Percentiles rank a stretch among this genome's conserved stretches.
Evolutionary conservation across 768 basidiomycete species (phyloP).

Genomic region (Panellus pusillus): DNA sequence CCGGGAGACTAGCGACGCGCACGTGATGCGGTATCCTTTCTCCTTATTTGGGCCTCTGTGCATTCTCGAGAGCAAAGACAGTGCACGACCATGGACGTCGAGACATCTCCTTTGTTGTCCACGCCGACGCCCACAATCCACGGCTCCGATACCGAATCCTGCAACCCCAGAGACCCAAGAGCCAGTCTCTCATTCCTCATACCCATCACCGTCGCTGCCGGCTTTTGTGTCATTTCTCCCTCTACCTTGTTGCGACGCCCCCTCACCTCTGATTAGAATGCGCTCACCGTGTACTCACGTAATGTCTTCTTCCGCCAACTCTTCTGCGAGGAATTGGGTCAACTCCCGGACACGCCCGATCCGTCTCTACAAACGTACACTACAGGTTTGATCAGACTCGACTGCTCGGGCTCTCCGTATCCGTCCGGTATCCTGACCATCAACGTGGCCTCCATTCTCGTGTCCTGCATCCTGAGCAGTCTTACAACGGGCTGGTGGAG

Average conservation of each 20-base stretch:
- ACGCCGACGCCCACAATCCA: constrained; percentile 7
- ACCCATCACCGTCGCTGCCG: constrained; percentile 9
- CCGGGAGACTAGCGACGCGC: no score
- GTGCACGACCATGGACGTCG: constrained; percentile 7
- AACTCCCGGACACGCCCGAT: constrained; percentile 6
- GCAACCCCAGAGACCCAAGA: constrained; percentile 12
- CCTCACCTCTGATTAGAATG: background rate
- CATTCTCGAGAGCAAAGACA: background rate
- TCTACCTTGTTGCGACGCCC: background rate
- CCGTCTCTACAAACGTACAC: background rate
- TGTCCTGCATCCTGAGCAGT: constrained; percentile 2
- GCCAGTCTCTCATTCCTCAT: constrained; percentile 18
- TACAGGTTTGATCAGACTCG: constrained; percentile 1
- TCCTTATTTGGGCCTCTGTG: background rate
- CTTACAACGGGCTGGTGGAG: constrained; percentile 19
- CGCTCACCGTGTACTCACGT: constrained; percentile 7
- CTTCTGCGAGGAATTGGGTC: constrained; percentile 16
- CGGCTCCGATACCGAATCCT: constrained; percentile 10
- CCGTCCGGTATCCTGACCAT: constrained; percentile 6
- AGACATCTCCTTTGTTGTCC: constrained; percentile 12
- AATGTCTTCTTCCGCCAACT: constrained; percentile 14
- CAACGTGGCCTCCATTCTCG: constrained; percentile 10
- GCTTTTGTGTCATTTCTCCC: background rate
- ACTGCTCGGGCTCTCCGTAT: constrained; percentile 7
- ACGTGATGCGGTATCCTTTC: background rate